Conservation (phyloP, 306 rosid genomes). For the Alnus glutinosa region DNA sequence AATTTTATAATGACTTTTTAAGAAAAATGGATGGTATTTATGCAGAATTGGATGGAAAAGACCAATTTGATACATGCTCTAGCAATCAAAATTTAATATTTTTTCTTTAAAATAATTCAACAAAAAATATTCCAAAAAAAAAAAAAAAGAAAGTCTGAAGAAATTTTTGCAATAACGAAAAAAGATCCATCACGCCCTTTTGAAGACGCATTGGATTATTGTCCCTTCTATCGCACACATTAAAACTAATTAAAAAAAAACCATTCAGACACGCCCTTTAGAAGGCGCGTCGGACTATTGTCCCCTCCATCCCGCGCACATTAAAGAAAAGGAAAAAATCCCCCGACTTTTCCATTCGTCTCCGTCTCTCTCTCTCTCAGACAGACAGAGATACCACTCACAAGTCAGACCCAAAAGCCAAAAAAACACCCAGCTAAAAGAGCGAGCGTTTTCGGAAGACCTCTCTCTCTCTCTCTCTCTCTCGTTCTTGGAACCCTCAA, state of each 20-base stretch:
- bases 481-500: slow-evolving; percentile 32
- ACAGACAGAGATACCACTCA: not conserved
- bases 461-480: not conserved
- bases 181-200: not conserved
- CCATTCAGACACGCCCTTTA: not conserved
- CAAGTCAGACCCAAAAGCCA: slow-evolving; percentile 1
- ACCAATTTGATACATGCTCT: too few species aligned
- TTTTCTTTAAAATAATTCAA: too few species aligned
- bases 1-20: too few species aligned
- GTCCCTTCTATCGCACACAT: not conserved
- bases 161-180: too few species aligned
- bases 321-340: not conserved
- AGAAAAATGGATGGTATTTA: too few species aligned
- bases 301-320: not conserved
- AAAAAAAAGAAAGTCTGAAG: not conserved
- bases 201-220: slow-evolving; percentile 2
- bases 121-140: not conserved
- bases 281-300: slow-evolving; percentile 4
- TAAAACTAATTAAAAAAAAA: not conserved
- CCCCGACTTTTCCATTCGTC: not conserved
- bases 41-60: too few species aligned
- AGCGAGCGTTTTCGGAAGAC: not conserved
- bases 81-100: too few species aligned
- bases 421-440: not conserved
- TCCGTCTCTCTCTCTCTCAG: not conserved